Base-by-base conservation (phyloP, 2,329 filamentous ascomycete genomes). In the Fusarium staphyleae region DNA sequence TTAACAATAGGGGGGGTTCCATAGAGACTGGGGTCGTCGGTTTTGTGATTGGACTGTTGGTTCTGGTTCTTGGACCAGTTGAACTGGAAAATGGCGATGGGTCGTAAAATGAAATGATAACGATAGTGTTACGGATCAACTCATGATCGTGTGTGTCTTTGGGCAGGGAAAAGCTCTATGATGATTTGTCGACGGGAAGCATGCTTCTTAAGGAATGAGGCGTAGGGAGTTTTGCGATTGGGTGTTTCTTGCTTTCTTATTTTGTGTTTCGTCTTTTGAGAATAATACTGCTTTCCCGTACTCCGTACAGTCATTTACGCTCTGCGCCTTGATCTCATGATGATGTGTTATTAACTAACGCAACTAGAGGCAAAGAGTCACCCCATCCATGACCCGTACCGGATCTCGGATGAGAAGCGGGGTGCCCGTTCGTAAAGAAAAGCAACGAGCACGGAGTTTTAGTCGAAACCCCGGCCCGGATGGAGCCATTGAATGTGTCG, bases 381-480 rank as follows among this genome's bases (percentile, higher is more conserved):
- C 37, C 34, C 30, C 55, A 41, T 41, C 34, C 30, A 39, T 34
- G 46, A 46, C 41, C 32, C 36, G 41, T 55, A 60, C 51, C 35
- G 52, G 58, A 63, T 58, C 62, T 61, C 57, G 55, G 55, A 64
- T 54, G 44, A 26, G n/a, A 39, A 63, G 59, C 61, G 62, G 62
- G 45, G 62, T 63, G 55, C 53, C 45, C 37, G 40, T 52, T 63
- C 47, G 24, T 50, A 55, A 50, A 46, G 53, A 33, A 41, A n/a
- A 24, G 44, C 39, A 48, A 51, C 24, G 15, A 28, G 28, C 36
- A 28, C 12, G n/a, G 12, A 8, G n/a, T 12, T 45, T 33, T 32
- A 18, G 39, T 43, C n/a, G 28, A 12, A 36, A 26, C 11, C 34
- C 44, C 44, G 35, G 44, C 34, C 44, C 44, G 34, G 46, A 48